phyloP scores from a whole-genome alignment of 805 yeast genomes.

The Candida loeiensis region DNA sequence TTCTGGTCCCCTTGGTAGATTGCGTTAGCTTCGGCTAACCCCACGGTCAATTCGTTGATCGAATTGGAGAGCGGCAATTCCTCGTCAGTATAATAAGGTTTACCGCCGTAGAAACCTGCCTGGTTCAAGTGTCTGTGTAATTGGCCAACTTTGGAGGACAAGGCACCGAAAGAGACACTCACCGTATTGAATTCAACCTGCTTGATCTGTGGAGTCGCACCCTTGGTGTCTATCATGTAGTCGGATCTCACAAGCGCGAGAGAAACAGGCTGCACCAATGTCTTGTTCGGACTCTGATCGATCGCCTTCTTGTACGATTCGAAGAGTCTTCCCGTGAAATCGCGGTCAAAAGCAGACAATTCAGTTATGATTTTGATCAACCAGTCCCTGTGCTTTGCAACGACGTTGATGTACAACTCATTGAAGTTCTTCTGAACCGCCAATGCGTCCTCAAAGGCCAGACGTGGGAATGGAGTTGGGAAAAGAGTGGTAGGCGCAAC shows the following conservation, averaged over 20 bases:
- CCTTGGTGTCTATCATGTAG: conserved; percentile 55
- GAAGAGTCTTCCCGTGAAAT: conserved; percentile 80
- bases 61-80: conserved; percentile 71
- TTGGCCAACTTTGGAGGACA: conserved; percentile 74
- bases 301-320: conserved; percentile 51
- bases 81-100: conserved; percentile 42
- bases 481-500: conserved; percentile 85
- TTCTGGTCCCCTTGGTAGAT: conserved; percentile 46
- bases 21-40: conserved; percentile 62
- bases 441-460: conserved; percentile 63
- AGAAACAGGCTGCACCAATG: conserved; percentile 59
- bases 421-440: conserved; percentile 67
- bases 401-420: conserved; percentile 67
- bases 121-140: conserved; percentile 66
- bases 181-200: conserved; percentile 97
- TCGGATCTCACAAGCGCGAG: conserved; percentile 89
- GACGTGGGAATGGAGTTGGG: conserved; percentile 83
- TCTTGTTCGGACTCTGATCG: conserved; percentile 34
- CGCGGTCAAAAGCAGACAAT: conserved; percentile 58
- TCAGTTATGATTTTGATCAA: conserved; percentile 51
- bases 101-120: conserved; percentile 49
- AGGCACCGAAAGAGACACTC: conserved; percentile 91
- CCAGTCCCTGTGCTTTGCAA: conserved; percentile 56
- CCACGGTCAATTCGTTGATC: conserved; percentile 55
- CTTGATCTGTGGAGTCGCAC: conserved; percentile 49